Conservation (phyloP, 1,284 basidiomycete species). For the Jaminaea rosea region DNA sequence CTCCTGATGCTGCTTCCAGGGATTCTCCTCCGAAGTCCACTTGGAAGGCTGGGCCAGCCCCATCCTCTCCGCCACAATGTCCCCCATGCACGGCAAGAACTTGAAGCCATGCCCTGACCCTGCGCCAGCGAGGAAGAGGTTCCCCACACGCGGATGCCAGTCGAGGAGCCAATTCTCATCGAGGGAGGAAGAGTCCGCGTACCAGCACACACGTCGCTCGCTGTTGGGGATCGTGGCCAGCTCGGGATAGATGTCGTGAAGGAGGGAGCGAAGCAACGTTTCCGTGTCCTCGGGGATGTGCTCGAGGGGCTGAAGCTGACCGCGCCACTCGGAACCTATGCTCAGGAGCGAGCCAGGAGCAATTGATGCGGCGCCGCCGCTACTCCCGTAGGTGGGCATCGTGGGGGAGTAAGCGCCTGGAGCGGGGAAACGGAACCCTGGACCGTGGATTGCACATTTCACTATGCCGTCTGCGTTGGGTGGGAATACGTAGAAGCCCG, state of each 20-base stretch:
- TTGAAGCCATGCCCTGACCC: constrained; percentile 52
- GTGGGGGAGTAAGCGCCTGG: constrained; percentile 22
- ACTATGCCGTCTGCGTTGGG: constrained; percentile 62
- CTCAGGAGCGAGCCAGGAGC: too few species aligned
- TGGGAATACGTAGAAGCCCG: constrained; percentile 51
- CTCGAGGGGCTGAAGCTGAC: constrained; percentile 56
- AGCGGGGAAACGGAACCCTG: constrained; percentile 57
- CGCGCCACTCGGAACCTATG: constrained; percentile 30
- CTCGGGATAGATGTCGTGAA: constrained; percentile 61
- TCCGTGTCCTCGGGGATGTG: constrained; percentile 54
- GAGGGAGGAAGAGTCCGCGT: constrained; percentile 49
- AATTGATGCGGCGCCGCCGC: neutral
- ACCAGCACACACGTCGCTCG: constrained; percentile 85
- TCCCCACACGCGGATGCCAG: constrained; percentile 47
- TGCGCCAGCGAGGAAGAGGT: constrained; percentile 50
- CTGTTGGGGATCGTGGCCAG: constrained; percentile 54
- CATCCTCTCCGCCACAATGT: too few species aligned
- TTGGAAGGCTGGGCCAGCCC: too few species aligned
- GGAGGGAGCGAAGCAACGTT: too few species aligned
- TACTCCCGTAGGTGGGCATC: too few species aligned
- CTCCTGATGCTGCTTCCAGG: too few species aligned
- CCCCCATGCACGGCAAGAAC: too few species aligned
- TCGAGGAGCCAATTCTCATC: constrained; percentile 52
- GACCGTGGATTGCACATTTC: constrained; percentile 66
- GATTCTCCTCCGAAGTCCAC: too few species aligned